Evolutionary conservation across 2,329 filamentous ascomycete species (phyloP), one percentile per base, ranked within the genome.

Genomic region (Aspergillus uvarum): DNA sequence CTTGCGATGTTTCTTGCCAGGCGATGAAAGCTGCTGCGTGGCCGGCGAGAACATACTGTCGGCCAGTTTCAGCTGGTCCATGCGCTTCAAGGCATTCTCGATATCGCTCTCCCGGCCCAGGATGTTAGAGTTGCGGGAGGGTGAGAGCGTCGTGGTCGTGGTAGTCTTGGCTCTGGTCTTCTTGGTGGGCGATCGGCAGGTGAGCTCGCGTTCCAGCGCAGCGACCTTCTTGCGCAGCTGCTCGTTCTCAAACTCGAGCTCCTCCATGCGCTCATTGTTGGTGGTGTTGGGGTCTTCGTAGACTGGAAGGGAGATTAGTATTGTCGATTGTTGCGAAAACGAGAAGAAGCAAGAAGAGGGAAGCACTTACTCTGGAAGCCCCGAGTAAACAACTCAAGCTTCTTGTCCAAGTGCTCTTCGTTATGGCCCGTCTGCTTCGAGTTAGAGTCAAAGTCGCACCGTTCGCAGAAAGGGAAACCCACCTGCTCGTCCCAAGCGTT

Each of bases 361-460:
- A 32, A 19, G 10, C 7, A 65, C 71, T 74, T 79, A 74, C 75
- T 79, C 63, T 75, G 76, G 67, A 82, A 79, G 10, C 83, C 83
- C 55, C 84, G 80, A 58, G 86, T 83, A 35, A 90, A 77, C 22
- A 92, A 83, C 60, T 92, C 94, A 7, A 96, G 83, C 78, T 99
- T 99, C 65, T 86, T 86, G 74, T 98, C 93, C 71, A 95, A 85
- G 75, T 96, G 91, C 72, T 91, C 90, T 62, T 96, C 92, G 55
- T 87, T 87, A 49, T 87, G 85, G 67, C 96, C 92, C 58, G 79
- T 71, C 74, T 78, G 49, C 11, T 5, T 26, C 2, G 2, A 71
- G 64, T 24, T 16, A 59, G 14, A 44, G n/a, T 8, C 29, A 26
- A 35, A 12, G 32, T 8, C 19, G 24, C n/a, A 7, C 24, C 14